phyloP scores from a whole-genome alignment of 768 basidiomycete species.

The Russula virescens region DNA sequence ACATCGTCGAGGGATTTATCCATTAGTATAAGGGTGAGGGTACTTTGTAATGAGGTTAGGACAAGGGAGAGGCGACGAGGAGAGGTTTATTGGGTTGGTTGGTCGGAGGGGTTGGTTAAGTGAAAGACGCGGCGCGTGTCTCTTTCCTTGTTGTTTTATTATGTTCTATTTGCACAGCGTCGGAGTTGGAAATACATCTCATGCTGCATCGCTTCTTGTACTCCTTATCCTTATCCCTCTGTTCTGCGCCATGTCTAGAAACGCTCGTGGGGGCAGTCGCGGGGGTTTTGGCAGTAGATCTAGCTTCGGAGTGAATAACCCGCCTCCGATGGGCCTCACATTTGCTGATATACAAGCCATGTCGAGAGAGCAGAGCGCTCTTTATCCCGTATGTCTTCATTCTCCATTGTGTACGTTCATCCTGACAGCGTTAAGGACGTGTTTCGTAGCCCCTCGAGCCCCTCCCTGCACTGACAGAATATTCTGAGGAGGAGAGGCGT shows the following conservation, averaged over 20 bases:
- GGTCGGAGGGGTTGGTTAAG: background rate
- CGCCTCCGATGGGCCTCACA: constrained; percentile 74
- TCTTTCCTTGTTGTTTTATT: background rate
- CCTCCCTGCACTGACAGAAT: constrained; percentile 63
- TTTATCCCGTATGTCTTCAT: constrained; percentile 66
- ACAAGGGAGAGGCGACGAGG: background rate
- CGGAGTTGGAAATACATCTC: constrained; percentile 25
- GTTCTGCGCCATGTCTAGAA: constrained; percentile 42
- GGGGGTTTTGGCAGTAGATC: constrained; percentile 51
- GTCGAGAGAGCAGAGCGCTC: constrained; percentile 66
- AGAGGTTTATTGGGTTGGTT: constrained; percentile 5
- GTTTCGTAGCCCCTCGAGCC: constrained; percentile 51
- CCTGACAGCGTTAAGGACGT: constrained; percentile 7
- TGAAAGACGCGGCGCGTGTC: background rate
- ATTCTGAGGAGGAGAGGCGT: constrained; percentile 56
- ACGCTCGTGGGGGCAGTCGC: constrained; percentile 41
- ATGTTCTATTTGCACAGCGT: constrained; percentile 9
- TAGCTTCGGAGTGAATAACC: constrained; percentile 34
- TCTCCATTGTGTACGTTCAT: background rate
- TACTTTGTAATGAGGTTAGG: background rate
- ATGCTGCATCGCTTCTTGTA: too few species aligned
- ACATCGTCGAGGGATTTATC: constrained; percentile 85
- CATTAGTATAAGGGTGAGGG: constrained; percentile 38
- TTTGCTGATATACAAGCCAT: constrained; percentile 75
- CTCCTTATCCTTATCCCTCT: background rate